Evolutionary conservation across 805 yeast genomes (phyloP).

Genomic region (Schwanniomyces polymorphus): DNA sequence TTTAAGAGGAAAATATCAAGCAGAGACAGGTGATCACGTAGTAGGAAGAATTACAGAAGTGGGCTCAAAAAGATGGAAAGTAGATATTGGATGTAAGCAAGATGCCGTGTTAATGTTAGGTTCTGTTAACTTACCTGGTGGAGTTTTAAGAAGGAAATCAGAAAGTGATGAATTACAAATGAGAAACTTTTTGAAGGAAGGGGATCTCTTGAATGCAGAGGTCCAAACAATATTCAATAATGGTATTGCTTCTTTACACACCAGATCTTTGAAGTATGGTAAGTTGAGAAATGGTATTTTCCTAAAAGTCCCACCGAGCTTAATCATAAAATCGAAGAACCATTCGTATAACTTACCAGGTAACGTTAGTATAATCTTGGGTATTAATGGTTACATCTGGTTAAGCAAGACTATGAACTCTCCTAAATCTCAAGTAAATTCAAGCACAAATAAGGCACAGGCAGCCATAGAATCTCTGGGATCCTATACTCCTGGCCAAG

Average conservation of each 20-base stretch:
- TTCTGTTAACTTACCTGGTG: conserved; percentile 96
- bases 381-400: conserved; percentile 96
- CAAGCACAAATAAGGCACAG: conserved; percentile 30
- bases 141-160: conserved; percentile 87
- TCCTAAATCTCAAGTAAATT: conserved; percentile 15
- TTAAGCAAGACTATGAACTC: conserved; percentile 58
- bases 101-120: conserved; percentile 93
- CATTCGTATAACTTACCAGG: conserved; percentile 92
- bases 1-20: conserved; percentile 80
- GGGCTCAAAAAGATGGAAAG: conserved; percentile 93
- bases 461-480: conserved; percentile 38
- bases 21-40: conserved; percentile 96
- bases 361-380: conserved; percentile 84
- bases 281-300: conserved; percentile 90
- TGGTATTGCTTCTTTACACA: conserved; percentile 92
- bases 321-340: conserved; percentile 81
- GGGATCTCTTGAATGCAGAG: conserved; percentile 93
- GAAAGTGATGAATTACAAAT: conserved; percentile 96
- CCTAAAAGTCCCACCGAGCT: conserved; percentile 74
- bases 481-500: conserved; percentile 55
- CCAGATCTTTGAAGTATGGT: conserved; percentile 94
- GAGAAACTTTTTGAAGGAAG: conserved; percentile 92
- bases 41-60: conserved; percentile 94
- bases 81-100: conserved; percentile 92
- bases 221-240: conserved; percentile 87